These are phyloP conservation scores for Saccharomyces uvarum DNA, from an alignment of 1,139 yeast species.

Conservation along the genomic window DNA sequence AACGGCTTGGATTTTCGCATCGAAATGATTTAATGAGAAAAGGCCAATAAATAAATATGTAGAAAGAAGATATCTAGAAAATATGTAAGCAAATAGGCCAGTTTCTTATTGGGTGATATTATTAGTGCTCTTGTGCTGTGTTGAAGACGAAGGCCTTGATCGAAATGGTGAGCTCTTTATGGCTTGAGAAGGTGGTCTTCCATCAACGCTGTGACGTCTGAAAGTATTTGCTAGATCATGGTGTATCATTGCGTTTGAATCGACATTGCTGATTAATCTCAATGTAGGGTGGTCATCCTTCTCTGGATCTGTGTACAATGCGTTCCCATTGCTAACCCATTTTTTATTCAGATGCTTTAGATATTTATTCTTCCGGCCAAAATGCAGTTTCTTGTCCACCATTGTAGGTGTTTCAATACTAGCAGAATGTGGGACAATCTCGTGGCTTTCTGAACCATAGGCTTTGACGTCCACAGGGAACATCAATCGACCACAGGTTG, in stretches of 20 bases:
- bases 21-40: background rate
- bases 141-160: background rate
- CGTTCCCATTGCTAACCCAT: background rate
- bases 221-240: background rate
- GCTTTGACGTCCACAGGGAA: slow-evolving; percentile 5
- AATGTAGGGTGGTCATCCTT: background rate
- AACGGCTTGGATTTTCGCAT: background rate
- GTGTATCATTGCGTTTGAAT: background rate
- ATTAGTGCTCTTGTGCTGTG: background rate
- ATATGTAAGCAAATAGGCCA: background rate
- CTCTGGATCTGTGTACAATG: background rate
- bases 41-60: background rate
- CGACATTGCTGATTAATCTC: background rate
- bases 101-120: background rate
- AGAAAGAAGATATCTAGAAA: background rate
- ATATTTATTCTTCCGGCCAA: background rate
- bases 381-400: background rate
- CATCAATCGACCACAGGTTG: background rate
- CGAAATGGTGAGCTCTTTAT: background rate
- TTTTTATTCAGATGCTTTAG: background rate
- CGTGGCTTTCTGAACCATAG: background rate
- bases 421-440: background rate
- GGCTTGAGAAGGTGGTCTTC: background rate
- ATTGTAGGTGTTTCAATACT: background rate
- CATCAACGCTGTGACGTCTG: background rate